Percentiles rank a stretch among this genome's conserved stretches.
Evolutionary conservation across 164 flowering plant species (phyloP).

Genomic region (Tinospora cordifolia): DNA sequence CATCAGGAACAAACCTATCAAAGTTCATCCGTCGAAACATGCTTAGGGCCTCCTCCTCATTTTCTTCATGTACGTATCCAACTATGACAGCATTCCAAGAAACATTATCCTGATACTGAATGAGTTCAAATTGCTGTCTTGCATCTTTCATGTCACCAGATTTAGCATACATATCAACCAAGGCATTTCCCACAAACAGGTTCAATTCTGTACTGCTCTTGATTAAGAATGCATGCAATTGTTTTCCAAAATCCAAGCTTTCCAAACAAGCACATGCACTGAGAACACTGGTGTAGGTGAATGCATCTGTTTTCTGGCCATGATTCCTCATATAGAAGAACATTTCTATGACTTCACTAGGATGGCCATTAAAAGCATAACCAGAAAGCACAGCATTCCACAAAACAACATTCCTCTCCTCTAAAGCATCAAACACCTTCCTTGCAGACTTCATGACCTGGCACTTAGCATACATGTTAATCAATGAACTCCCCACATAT

Average conservation of each 20-base stretch:
- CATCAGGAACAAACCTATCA: constrained; percentile 56
- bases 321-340: constrained; percentile 39
- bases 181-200: constrained; percentile 71
- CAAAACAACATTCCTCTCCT: constrained; percentile 56
- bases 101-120: constrained; percentile 47
- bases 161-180: constrained; percentile 92
- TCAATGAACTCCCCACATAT: constrained; percentile 76
- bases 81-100: constrained; percentile 93
- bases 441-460: constrained; percentile 49
- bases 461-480: constrained; percentile 83
- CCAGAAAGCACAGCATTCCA: constrained; percentile 88
- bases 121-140: constrained; percentile 55
- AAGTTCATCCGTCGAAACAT: constrained; percentile 55
- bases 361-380: constrained; percentile 54
- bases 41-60: constrained; percentile 52
- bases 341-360: constrained; percentile 44
- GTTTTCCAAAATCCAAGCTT: constrained; percentile 42
- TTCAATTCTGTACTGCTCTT: constrained; percentile 48
- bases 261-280: constrained; percentile 64
- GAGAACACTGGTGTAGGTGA: constrained; percentile 67
- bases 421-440: constrained; percentile 46
- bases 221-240: constrained; percentile 63
- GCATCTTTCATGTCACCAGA: constrained; percentile 59
- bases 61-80: constrained; percentile 66
- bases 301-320: constrained; percentile 62